Evolutionary conservation across 2,329 filamentous ascomycete species (phyloP), one percentile per base, ranked within the genome.

Genomic region (Geosmithia putterillii): DNA sequence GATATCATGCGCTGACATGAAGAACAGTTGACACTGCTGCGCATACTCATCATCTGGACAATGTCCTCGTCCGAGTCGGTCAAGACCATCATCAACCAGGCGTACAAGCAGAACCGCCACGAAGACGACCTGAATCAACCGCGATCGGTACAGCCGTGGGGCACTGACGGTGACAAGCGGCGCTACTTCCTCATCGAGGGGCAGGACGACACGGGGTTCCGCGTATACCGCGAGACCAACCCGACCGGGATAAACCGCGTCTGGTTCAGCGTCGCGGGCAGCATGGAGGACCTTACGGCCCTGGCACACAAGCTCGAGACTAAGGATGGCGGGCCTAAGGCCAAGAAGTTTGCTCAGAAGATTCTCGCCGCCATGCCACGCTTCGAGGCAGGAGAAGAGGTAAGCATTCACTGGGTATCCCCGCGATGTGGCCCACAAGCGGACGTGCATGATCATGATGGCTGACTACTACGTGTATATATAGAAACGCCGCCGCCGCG

Each of bases 101-200:
- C 82, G 15, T 94, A 96, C 72, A 90, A 95, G 63, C 81, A 89
- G 65, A 77, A 78, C 48, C 83, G 90, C 46, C 85, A 90, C 55
- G 86, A 88, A 51, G 74, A 81, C 52, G 79, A 83, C 50, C 59
- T 77, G 40, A 95, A 95, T 58, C 87, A 95, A 52, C 84, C 89
- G 8, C 71, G 94, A 32, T 89, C 87, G 1, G 85, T 95, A 39
- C 88, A 94, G 57, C 80, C 87, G 4, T 95, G 89, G 89, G 89
- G 89, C 8, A 75, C 78, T 12, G 89, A 95, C 59, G 86, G 85
- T 50, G 81, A 95, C 53, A 94, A 92, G 68, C 81, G 92, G 44
- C 81, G 88, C 46, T 98, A 96, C 63, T 98, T 84, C 68, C 70
- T 98, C 40, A 77, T 98, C 48, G 92, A 98, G 63, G 92, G 92